These are phyloP conservation scores for Saccharomycopsis fibuligera DNA, from an alignment of 805 yeast genomes.

Conservation along the genomic window DNA sequence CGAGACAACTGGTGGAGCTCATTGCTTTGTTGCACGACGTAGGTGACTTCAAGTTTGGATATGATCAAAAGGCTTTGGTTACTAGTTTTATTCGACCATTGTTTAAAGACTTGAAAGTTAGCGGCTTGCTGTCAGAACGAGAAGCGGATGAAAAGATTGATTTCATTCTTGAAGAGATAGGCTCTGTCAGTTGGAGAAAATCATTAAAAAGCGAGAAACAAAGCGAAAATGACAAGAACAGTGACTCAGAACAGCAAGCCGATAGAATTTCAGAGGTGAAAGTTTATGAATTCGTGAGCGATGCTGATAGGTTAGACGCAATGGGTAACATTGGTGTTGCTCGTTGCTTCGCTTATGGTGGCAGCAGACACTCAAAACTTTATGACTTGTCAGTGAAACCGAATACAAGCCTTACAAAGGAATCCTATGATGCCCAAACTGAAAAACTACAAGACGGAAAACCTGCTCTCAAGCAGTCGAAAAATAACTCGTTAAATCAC, in stretches of 20 bases:
- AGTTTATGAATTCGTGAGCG: slow-evolving; percentile 27
- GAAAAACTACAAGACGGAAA: slow-evolving; percentile 1
- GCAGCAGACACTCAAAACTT: slow-evolving; percentile 25
- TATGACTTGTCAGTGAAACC: slow-evolving; percentile 18
- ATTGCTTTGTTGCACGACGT: slow-evolving; percentile 17
- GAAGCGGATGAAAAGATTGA: neutral
- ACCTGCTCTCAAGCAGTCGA: neutral
- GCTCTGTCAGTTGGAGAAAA: slow-evolving; percentile 14
- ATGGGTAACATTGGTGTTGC: slow-evolving; percentile 32
- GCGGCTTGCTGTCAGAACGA: no score
- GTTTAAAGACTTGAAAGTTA: neutral
- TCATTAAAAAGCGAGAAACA: neutral
- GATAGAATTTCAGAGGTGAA: neutral
- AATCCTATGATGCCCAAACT: slow-evolving; percentile 14
- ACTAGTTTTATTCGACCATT: slow-evolving; percentile 3
- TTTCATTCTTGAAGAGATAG: slow-evolving; percentile 1
- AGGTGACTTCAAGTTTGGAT: slow-evolving; percentile 18
- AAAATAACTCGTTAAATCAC: slow-evolving; percentile 26
- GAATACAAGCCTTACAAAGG: slow-evolving; percentile 7
- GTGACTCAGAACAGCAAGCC: neutral
- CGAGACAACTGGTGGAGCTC: slow-evolving; percentile 9
- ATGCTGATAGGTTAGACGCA: slow-evolving; percentile 37
- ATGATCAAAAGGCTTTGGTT: slow-evolving; percentile 10
- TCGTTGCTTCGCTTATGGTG: slow-evolving; percentile 30
- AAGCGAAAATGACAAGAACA: neutral